Conservation (phyloP, 768 basidiomycete species). For the Fibroporia radiculosa region DNA sequence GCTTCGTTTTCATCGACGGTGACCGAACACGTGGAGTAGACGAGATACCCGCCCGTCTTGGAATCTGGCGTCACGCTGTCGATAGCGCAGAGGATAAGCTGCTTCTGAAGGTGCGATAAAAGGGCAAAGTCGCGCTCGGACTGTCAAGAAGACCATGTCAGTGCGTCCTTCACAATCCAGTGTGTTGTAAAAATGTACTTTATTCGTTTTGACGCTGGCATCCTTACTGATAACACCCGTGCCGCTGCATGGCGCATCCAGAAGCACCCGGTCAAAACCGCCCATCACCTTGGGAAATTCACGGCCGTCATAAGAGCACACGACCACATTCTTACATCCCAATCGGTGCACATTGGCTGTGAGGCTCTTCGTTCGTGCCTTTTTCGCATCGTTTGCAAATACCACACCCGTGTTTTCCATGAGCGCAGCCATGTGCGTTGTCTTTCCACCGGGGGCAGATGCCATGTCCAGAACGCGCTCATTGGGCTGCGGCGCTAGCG, state of each 20-base stretch:
- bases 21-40: slow-evolving; percentile 98
- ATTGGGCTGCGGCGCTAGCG: slow-evolving; percentile 84
- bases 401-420: slow-evolving; percentile 97
- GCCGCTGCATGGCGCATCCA: slow-evolving; percentile 97
- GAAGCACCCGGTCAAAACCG: slow-evolving; percentile 92
- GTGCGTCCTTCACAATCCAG: not conserved
- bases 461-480: slow-evolving; percentile 98
- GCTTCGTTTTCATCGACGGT: slow-evolving; percentile 98
- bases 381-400: slow-evolving; percentile 96
- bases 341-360: slow-evolving; percentile 95
- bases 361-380: slow-evolving; percentile 89
- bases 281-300: slow-evolving; percentile 99
- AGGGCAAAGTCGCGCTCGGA: slow-evolving; percentile 93
- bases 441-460: slow-evolving; percentile 96
- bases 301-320: slow-evolving; percentile 95
- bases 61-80: slow-evolving; percentile 90
- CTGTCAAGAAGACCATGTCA: slow-evolving; percentile 37
- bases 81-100: slow-evolving; percentile 95
- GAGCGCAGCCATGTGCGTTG: slow-evolving; percentile 94
- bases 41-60: slow-evolving; percentile 86
- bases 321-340: slow-evolving; percentile 96
- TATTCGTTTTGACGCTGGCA: slow-evolving; percentile 95
- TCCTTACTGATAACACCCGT: slow-evolving; percentile 99
- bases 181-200: slow-evolving; percentile 46
- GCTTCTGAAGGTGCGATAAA: slow-evolving; percentile 96